These are phyloP conservation scores for Saccharomycopsis crataegensis DNA, from an alignment of 1,139 yeast species.

Conservation along the genomic window DNA sequence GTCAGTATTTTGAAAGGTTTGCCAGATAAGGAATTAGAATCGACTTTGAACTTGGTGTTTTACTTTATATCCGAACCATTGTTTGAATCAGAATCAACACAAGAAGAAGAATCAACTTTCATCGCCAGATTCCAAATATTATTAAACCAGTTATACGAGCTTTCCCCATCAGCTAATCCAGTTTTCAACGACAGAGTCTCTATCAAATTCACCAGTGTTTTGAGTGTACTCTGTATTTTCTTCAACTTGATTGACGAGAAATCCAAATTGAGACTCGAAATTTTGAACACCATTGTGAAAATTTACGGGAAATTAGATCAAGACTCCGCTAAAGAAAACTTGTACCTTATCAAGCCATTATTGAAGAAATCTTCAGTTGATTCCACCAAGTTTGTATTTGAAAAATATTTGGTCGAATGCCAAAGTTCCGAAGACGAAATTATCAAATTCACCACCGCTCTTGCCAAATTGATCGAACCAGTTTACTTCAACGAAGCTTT, in stretches of 20 bases:
- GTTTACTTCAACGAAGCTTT: constrained; percentile 10
- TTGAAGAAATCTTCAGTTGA: constrained; percentile 8
- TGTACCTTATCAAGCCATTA: constrained; percentile 13
- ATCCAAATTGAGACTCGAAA: constrained; percentile 8
- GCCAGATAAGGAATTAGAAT: constrained; percentile 16
- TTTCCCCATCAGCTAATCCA: constrained; percentile 15
- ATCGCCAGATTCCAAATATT: constrained; percentile 5
- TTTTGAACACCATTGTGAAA: constrained; percentile 14
- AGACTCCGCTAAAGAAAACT: constrained; percentile 12
- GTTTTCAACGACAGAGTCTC: constrained; percentile 14
- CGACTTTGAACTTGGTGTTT: constrained; percentile 18
- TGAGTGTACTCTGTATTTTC: constrained; percentile 16
- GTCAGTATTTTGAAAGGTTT: constrained; percentile 8
- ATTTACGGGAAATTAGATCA: constrained; percentile 14
- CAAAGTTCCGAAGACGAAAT: constrained; percentile 2
- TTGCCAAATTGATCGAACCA: constrained; percentile 9
- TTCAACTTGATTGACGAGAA: constrained; percentile 16
- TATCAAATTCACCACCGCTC: constrained; percentile 9
- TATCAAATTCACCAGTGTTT: constrained; percentile 16
- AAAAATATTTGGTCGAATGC: constrained; percentile 13
- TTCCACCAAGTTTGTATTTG: constrained; percentile 8
- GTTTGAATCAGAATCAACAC: neutral
- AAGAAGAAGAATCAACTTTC: constrained; percentile 2
- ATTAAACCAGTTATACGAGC: constrained; percentile 7
- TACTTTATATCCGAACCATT: constrained; percentile 15